Percentiles rank a stretch among this genome's conserved stretches.
These are phyloP conservation scores for Avena atlantica DNA, from an alignment of 176 grass and related monocot genomes.

Conservation along the genomic window DNA sequence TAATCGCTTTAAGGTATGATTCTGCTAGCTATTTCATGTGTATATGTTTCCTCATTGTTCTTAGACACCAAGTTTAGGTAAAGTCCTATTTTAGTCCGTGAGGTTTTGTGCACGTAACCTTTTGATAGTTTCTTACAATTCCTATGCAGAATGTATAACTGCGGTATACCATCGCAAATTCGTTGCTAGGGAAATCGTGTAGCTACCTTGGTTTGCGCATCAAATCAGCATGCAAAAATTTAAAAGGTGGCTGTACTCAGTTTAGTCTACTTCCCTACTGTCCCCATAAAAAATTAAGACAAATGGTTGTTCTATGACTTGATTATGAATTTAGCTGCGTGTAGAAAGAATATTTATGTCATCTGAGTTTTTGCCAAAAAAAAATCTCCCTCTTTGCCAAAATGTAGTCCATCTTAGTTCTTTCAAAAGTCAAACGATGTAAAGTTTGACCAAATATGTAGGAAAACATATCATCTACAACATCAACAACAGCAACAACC, in stretches of 20 bases:
- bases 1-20: conserved; percentile 75
- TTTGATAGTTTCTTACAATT: conserved; percentile 26
- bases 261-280: background rate
- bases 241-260: background rate
- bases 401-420: no score
- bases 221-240: conserved; percentile 22
- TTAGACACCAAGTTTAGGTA: conserved; percentile 23
- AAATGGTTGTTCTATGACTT: background rate
- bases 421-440: no score
- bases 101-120: conserved; percentile 9
- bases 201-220: conserved; percentile 1
- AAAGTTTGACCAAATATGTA: no score
- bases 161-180: background rate
- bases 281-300: conserved; percentile 2
- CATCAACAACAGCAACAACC: no score
- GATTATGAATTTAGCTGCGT: background rate
- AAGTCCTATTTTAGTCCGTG: conserved; percentile 31
- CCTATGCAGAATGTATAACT: conserved; percentile 32
- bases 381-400: no score
- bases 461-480: no score
- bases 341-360: background rate
- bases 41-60: conserved; percentile 25
- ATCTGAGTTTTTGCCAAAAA: conserved; percentile 9
- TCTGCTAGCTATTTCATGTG: conserved; percentile 25
- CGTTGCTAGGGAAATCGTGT: background rate